Evolutionary conservation across 2,329 filamentous ascomycete species (phyloP).

Genomic region (Aspergillus terreus): DNA sequence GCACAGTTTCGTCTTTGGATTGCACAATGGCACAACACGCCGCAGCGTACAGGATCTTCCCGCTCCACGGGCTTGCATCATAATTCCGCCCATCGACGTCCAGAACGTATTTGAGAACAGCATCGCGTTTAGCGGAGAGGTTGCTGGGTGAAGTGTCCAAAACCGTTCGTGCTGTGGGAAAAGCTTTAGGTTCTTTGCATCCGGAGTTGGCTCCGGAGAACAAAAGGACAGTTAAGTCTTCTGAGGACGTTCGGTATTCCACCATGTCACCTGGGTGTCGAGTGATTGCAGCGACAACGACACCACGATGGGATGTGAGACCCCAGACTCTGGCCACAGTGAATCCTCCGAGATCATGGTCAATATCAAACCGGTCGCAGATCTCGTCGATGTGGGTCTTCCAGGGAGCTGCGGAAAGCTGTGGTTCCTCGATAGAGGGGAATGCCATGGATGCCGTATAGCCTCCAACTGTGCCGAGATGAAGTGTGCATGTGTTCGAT

Average conservation of each 20-base stretch:
- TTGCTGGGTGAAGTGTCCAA: constrained; percentile 14
- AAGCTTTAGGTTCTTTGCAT: not conserved
- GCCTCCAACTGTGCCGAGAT: constrained; percentile 29
- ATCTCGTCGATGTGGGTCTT: constrained; percentile 27
- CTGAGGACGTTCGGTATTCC: constrained; percentile 51
- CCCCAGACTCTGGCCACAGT: constrained; percentile 54
- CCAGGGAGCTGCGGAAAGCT: constrained; percentile 22
- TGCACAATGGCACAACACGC: constrained; percentile 34
- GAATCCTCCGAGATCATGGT: constrained; percentile 49
- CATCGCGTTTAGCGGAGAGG: constrained; percentile 17
- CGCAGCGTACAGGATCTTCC: constrained; percentile 34
- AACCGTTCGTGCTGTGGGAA: constrained; percentile 2
- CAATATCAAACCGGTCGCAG: constrained; percentile 46
- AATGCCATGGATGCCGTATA: constrained; percentile 18
- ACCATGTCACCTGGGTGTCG: constrained; percentile 56
- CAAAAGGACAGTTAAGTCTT: constrained; percentile 41
- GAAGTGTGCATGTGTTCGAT: constrained; percentile 18
- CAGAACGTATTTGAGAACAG: constrained; percentile 28
- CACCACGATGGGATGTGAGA: constrained; percentile 46
- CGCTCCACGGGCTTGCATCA: constrained; percentile 18
- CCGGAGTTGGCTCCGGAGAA: constrained; percentile 26
- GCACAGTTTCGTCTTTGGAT: constrained; percentile 19
- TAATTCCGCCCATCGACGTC: constrained; percentile 13
- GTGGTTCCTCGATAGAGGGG: constrained; percentile 1
- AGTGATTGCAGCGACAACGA: constrained; percentile 48